Evolutionary conservation across 176 grass and related monocot species (phyloP), one percentile per base, ranked within the genome.

Genomic region (Avena atlantica): DNA sequence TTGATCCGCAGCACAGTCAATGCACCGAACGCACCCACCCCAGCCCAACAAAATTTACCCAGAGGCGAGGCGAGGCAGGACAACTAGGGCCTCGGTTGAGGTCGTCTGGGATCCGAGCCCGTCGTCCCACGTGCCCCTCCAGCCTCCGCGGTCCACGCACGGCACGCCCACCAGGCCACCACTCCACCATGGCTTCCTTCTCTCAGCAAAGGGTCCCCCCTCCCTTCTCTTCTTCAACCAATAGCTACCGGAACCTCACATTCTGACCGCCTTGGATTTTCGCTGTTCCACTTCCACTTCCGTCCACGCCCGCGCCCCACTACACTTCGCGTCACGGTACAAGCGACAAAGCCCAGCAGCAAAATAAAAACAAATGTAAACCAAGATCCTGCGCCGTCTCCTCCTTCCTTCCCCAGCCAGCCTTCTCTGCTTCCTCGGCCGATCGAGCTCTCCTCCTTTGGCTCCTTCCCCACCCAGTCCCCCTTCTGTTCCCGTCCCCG

Each of bases 351-450:
- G 14, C 0, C 58, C 74, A 48, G 23, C 74, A 48, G 23, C 20
- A 58, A 60, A 83, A 21, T 36, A 83, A 62, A 61, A 51, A 64
- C 64, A 62, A 84, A 86, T 89, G 82, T 75, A 80, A 82, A 0
- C 88, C 85, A 90, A 92, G 93, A 92, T 90, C 88, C 87, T 9
- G 31, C 85, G 44, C 4, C 36, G 67, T 48, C 70, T 9, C 1
- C 36, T 21, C 69, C 19, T 45, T 36, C 6, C 12, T 3, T 24
- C 5, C 60, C 2, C 12, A 10, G 9, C 71, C 5, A 5, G 3
- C 20, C 10, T 44, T 16, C 79, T 24, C 24, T 49, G 21, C 37
- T 10, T 14, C 51, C 3, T 25, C 70, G 5, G 0, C 63, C 25
- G 5, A 23, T 1, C 40, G 5, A 23, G 4, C 40, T 21, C 69